Conservation (phyloP, 805 yeast genomes). For the Candida endomychidarum region DNA sequence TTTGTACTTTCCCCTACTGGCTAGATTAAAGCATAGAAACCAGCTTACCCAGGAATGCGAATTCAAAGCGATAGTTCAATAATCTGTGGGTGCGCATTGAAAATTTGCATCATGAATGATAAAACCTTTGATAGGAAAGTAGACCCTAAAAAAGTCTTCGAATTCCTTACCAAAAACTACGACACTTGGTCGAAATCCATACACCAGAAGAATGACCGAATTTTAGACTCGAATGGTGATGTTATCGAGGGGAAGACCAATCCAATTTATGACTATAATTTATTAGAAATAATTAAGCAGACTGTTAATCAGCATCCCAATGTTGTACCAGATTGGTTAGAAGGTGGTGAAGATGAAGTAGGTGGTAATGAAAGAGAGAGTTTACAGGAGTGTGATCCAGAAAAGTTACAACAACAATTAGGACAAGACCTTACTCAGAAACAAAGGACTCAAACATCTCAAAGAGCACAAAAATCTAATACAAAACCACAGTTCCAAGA, state of each 20-base stretch:
- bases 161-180: constrained; percentile 35
- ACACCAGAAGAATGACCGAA: constrained; percentile 13
- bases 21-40: too few relatives aligned
- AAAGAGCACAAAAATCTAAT: too few relatives aligned
- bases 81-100: background rate
- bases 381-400: too few relatives aligned
- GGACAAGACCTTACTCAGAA: too few relatives aligned
- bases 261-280: constrained; percentile 22
- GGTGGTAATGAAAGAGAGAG: background rate
- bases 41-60: background rate
- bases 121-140: constrained; percentile 9
- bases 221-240: constrained; percentile 2
- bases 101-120: constrained; percentile 3
- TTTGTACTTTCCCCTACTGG: too few relatives aligned
- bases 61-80: too few relatives aligned
- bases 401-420: too few relatives aligned
- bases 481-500: too few relatives aligned
- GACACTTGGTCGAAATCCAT: constrained; percentile 39
- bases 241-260: constrained; percentile 13
- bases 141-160: constrained; percentile 24
- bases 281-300: constrained; percentile 31
- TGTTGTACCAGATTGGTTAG: constrained; percentile 8
- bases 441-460: too few relatives aligned
- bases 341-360: background rate
- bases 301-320: constrained; percentile 14